Percentiles rank a stretch among this genome's conserved stretches.
These are phyloP conservation scores for Melampsora larici-populina DNA, from an alignment of 1,284 basidiomycete species.

Conservation along the genomic window DNA sequence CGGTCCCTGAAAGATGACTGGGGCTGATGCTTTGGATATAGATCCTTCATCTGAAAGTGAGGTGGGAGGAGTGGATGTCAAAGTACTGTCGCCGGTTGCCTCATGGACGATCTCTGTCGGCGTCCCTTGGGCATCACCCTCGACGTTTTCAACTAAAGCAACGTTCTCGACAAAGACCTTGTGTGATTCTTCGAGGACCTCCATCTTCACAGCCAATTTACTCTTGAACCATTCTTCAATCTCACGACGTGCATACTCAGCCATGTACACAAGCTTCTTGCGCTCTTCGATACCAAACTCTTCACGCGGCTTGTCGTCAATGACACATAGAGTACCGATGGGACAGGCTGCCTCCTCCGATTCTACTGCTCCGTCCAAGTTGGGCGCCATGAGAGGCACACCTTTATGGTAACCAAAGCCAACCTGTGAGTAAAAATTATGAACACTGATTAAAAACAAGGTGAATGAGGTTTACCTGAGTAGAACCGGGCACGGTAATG, in stretches of 20 bases:
- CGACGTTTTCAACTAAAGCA: background rate
- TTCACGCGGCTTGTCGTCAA: slow-evolving; percentile 48
- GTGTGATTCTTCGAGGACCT: slow-evolving; percentile 5
- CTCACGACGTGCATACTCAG: slow-evolving; percentile 46
- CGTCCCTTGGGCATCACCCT: background rate
- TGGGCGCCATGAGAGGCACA: slow-evolving; percentile 44
- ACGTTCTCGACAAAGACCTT: slow-evolving; percentile 17
- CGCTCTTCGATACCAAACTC: slow-evolving; percentile 48
- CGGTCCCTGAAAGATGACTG: slow-evolving; percentile 8
- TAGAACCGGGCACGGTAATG: background rate
- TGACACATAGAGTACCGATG: slow-evolving; percentile 50
- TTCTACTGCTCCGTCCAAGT: slow-evolving; percentile 37
- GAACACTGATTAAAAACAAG: no score
- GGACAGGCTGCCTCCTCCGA: slow-evolving; percentile 43
- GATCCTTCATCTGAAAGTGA: background rate
- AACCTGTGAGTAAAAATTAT: no score
- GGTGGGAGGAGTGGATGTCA: slow-evolving; percentile 16
- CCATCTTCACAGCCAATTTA: slow-evolving; percentile 31
- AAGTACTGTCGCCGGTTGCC: background rate
- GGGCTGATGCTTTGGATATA: background rate
- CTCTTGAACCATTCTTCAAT: slow-evolving; percentile 46
- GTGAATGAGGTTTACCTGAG: background rate
- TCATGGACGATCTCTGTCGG: background rate
- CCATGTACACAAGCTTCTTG: slow-evolving; percentile 48
- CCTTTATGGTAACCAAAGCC: background rate